Evolutionary conservation across 2,329 filamentous ascomycete genomes (phyloP), one percentile per base, ranked within the genome.

Genomic region (Talaromyces albobiverticillius): DNA sequence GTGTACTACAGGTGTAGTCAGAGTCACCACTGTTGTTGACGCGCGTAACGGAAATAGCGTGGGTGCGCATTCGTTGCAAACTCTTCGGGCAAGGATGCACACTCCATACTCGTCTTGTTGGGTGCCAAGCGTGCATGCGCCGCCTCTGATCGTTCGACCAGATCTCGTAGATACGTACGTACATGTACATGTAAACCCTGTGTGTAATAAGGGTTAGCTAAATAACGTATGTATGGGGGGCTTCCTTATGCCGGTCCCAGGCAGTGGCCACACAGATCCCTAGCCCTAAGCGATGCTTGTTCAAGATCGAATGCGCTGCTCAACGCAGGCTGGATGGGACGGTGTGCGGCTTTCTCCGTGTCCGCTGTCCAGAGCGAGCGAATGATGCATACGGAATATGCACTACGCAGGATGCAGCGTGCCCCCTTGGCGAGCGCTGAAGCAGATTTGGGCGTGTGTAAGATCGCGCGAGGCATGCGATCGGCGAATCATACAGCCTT

Each of bases 391-490:
- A 42, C 47, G 29, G 36, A 41, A 50, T 50, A 50, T 50, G 47
- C 36, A 50, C 36, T 25, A 42, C 22, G n/a, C 5, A 38, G 16
- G n/a, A 38, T 38, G 34, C 34, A 38, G 34, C 20, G 42, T 18
- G 14, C 14, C 23, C 14, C 42, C 18, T 43, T 41, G 48, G 36
- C 36, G 36, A 51, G 26, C 20, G 32, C 48, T 34, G 36, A 11
- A 40, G 16, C 29, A 51, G 46, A 31, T 38, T 50, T 31, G 47
- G 22, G 16, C 0, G 31, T 31, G 18, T 47, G 29, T 49, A 38
- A 51, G 53, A 55, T 51, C 47, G 47, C 48, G 48, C 48, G 38
- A 53, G 36, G 43, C 29, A 47, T 52, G 32, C 32, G 48, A 51
- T 55, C 53, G 53, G 23, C 53, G 46, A 51, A 55, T 55, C 53